phyloP scores from a whole-genome alignment of 208 protist genomes.

The Angomonas desouzai region DNA sequence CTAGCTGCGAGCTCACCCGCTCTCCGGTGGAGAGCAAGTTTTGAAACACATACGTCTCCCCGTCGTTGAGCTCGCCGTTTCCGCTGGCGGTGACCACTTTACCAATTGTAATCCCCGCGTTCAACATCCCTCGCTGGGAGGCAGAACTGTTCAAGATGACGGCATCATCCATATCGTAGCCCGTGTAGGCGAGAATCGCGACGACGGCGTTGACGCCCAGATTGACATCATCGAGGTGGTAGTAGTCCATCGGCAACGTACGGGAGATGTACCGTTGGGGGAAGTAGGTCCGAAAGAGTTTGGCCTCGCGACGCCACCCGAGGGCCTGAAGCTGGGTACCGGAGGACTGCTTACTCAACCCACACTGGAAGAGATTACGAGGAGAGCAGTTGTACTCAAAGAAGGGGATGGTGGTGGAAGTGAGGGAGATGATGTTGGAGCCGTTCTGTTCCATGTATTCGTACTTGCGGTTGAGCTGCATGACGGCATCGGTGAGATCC shows the following conservation, averaged over 20 bases:
- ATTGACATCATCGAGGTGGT: conserved; percentile 96
- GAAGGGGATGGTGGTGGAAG: conserved; percentile 98
- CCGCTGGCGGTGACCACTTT: conserved; percentile 71
- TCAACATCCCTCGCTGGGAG: conserved; percentile 97
- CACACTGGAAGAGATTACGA: conserved; percentile 99
- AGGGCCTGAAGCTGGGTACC: conserved; percentile 94
- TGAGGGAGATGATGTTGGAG: conserved; percentile 95
- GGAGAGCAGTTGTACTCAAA: conserved; percentile 99
- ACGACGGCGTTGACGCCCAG: conserved; percentile 99
- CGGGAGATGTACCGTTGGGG: conserved; percentile 97
- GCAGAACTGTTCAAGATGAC: conserved; percentile 99
- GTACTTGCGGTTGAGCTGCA: conserved; percentile 74
- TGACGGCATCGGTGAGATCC: conserved; percentile 81
- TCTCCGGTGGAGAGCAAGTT: conserved; percentile 71
- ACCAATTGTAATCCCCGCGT: conserved; percentile 94
- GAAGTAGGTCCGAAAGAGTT: conserved; percentile 96
- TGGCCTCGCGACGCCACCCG: conserved; percentile 96
- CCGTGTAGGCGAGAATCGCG: conserved; percentile 99
- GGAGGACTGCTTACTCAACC: conserved; percentile 99
- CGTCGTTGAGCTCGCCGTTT: conserved; percentile 37
- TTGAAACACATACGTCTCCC: conserved; percentile 78
- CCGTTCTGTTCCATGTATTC: conserved; percentile 95
- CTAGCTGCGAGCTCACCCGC: conserved; percentile 57
- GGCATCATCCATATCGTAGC: conserved; percentile 99
- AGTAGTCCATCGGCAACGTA: conserved; percentile 91